These are phyloP conservation scores for Bipolaris bicolor DNA, from an alignment of 2,329 filamentous ascomycete species.

Conservation along the genomic window DNA sequence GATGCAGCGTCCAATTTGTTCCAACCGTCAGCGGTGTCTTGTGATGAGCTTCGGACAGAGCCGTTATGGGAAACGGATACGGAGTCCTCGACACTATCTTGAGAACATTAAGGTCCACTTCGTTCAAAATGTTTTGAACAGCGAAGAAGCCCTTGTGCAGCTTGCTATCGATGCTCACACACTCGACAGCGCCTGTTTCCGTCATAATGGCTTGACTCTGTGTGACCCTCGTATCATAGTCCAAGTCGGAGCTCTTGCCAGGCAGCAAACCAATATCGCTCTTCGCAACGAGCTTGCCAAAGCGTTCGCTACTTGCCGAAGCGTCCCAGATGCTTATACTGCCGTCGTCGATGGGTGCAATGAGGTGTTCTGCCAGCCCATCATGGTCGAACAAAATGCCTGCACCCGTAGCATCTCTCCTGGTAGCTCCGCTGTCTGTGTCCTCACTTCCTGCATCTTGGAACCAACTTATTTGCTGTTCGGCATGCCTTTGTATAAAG, in stretches of 20 bases:
- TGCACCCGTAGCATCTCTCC: slow-evolving; percentile 74
- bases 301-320: slow-evolving; percentile 58
- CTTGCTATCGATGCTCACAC: slow-evolving; percentile 76
- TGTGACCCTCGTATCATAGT: slow-evolving; percentile 53
- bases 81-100: slow-evolving; percentile 70
- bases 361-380: slow-evolving; percentile 63
- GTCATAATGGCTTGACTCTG: slow-evolving; percentile 65
- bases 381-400: slow-evolving; percentile 66
- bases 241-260: slow-evolving; percentile 53
- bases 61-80: slow-evolving; percentile 83
- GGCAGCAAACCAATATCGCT: slow-evolving; percentile 73
- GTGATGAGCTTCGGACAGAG: slow-evolving; percentile 72
- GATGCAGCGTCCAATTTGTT: slow-evolving; percentile 78
- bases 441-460: slow-evolving; percentile 61
- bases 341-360: slow-evolving; percentile 84
- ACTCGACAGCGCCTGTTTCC: slow-evolving; percentile 76
- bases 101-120: slow-evolving; percentile 79
- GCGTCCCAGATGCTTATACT: slow-evolving; percentile 85
- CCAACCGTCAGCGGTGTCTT: slow-evolving; percentile 80
- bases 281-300: slow-evolving; percentile 68
- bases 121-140: slow-evolving; percentile 75
- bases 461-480: slow-evolving; percentile 78
- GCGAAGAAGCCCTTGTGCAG: slow-evolving; percentile 77
- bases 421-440: slow-evolving; percentile 45
- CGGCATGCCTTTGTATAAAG: slow-evolving; percentile 81